Conservation (phyloP, 2,329 filamentous ascomycete genomes). For the Bisporella sp. region DNA sequence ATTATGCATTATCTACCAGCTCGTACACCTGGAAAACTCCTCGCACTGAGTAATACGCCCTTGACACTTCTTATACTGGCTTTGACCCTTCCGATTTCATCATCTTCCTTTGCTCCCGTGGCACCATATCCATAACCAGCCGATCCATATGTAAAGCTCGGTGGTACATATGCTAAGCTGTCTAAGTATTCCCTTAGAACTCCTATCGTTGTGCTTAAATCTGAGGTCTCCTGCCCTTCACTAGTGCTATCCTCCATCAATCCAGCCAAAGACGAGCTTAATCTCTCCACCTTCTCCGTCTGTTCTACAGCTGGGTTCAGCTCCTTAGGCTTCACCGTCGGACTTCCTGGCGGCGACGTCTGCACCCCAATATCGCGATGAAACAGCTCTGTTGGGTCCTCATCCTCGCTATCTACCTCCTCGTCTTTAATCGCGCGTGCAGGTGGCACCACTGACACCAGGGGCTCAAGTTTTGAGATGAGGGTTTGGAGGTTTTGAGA, state of each 20-base stretch:
- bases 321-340: slow-evolving; percentile 23
- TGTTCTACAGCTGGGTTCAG: slow-evolving; percentile 19
- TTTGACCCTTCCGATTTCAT: slow-evolving; percentile 67
- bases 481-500: slow-evolving; percentile 41
- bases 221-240: slow-evolving; percentile 15
- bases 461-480: slow-evolving; percentile 42
- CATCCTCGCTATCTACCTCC: slow-evolving; percentile 34
- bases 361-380: slow-evolving; percentile 77
- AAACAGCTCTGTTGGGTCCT: slow-evolving; percentile 71
- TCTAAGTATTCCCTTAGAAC: slow-evolving; percentile 61
- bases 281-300: slow-evolving; percentile 30
- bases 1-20: not conserved
- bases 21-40: slow-evolving; percentile 53
- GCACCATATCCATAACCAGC: slow-evolving; percentile 20
- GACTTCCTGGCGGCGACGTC: slow-evolving; percentile 50
- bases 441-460: slow-evolving; percentile 56
- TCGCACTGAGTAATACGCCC: slow-evolving; percentile 67
- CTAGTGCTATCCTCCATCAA: slow-evolving; percentile 36
- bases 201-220: slow-evolving; percentile 28
- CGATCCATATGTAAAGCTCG: slow-evolving; percentile 25
- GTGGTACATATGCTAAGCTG: slow-evolving; percentile 42
- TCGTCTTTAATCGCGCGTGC: slow-evolving; percentile 23
- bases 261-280: slow-evolving; percentile 39
- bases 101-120: slow-evolving; percentile 44
- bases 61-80: slow-evolving; percentile 74